A percentile compares a stretch with the other conserved stretches of the same genome.
Conservation (phyloP, 2,329 filamentous ascomycete species). For the Metarhizium anisopliae region DNA sequence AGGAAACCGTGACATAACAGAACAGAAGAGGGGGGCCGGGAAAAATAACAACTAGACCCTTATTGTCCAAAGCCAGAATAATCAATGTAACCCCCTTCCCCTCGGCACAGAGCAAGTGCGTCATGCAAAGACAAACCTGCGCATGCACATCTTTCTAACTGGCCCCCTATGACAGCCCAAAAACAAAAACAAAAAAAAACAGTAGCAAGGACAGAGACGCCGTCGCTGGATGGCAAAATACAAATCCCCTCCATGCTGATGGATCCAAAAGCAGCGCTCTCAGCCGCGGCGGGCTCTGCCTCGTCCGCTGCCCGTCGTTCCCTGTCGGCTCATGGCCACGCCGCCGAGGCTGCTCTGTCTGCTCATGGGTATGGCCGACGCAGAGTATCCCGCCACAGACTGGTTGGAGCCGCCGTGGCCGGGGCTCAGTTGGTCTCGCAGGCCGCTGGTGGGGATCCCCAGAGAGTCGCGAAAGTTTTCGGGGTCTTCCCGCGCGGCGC, state of each 20-base stretch:
- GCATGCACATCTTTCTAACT: background rate
- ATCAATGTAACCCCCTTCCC: background rate
- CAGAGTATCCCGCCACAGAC: conserved; percentile 18
- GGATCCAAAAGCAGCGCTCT: background rate
- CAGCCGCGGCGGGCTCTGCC: conserved; percentile 31
- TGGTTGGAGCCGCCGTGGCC: conserved; percentile 12
- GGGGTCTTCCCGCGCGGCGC: conserved; percentile 35
- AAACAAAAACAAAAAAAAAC: background rate
- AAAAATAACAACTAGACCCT: too few relatives aligned
- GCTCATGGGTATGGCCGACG: conserved; percentile 39
- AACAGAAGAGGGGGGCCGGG: background rate
- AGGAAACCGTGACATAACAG: background rate
- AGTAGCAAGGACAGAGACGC: background rate
- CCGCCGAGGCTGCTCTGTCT: conserved; percentile 47
- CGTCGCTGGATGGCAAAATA: conserved; percentile 1
- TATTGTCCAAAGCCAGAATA: background rate
- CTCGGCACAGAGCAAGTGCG: too few relatives aligned
- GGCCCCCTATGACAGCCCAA: background rate
- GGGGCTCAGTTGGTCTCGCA: conserved; percentile 32
- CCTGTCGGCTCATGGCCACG: conserved; percentile 47
- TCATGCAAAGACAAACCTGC: background rate
- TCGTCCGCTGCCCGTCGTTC: conserved; percentile 39
- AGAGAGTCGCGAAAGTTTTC: conserved; percentile 42
- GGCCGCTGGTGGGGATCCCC: conserved; percentile 34
- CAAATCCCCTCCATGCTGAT: background rate